Evolutionary conservation across 2,329 filamentous ascomycete genomes (phyloP), one percentile per base, ranked within the genome.

Genomic region (Diplodia intermedia): DNA sequence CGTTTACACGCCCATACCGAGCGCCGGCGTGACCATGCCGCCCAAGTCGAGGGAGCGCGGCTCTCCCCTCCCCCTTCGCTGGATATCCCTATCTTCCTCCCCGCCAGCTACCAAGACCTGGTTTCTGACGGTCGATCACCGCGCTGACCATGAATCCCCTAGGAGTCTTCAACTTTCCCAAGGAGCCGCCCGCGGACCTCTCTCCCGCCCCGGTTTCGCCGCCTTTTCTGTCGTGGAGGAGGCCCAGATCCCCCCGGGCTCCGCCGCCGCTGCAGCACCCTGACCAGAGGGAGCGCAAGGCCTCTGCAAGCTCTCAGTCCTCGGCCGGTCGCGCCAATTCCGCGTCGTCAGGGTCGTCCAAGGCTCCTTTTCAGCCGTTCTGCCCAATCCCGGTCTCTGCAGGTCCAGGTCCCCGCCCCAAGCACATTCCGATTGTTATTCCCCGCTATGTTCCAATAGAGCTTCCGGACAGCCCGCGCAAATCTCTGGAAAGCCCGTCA

Each of bases 361-460:
- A 26, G 12, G 14, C 43, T 4, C 29, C 60, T 38, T 29, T 38
- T 23, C 36, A 53, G 26, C 26, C 29, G n/a, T 26, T 71, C 69
- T 71, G 50, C 69, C 71, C 69, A 62, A 72, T 73, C 62, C 66
- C 71, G 56, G 52, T 68, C 67, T 68, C 71, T 54, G 71, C 70
- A 68, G 69, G 70, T 68, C 70, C 73, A 67, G 68, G 72, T 50
- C 70, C 70, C 73, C 75, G 76, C 70, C 75, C 76, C 29, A 82
- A 80, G 75, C 80, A 82, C 75, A 75, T 82, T 73, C 81, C 80
- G 52, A 82, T 82, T 69, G 73, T 82, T 56, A 78, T 81, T 68
- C 77, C 80, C 65, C 71, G 77, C 67, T 82, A 81, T 81, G 80
- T 73, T 71, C 75, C 74, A 50, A 74, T 73, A 56, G 73, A 79